Percentiles rank a stretch among this genome's conserved stretches.
phyloP scores from a whole-genome alignment of 305 asterid species.

The Striga hermonthica region DNA sequence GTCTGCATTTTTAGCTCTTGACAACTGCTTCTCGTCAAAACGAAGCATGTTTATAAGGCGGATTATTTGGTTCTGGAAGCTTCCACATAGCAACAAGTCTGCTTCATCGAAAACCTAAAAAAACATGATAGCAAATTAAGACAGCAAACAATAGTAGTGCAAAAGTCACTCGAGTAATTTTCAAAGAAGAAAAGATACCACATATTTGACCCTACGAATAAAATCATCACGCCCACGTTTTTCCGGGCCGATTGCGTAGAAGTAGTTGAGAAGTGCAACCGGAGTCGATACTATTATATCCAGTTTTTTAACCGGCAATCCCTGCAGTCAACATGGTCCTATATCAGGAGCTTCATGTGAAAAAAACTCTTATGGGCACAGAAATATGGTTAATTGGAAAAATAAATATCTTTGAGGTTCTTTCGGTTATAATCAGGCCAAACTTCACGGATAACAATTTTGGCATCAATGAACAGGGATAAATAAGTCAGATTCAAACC shows the following conservation, averaged over 20 bases:
- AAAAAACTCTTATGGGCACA: background rate
- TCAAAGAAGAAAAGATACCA: slow-evolving; percentile 48
- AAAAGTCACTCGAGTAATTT: slow-evolving; percentile 14
- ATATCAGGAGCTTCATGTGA: slow-evolving; percentile 12
- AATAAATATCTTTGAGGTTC: background rate
- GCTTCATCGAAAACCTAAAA: slow-evolving; percentile 95
- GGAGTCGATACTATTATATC: slow-evolving; percentile 89
- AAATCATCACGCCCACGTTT: slow-evolving; percentile 49
- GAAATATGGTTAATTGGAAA: background rate
- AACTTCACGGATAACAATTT: background rate
- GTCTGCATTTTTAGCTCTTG: slow-evolving; percentile 43
- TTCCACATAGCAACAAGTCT: slow-evolving; percentile 90
- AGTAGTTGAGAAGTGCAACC: slow-evolving; percentile 79
- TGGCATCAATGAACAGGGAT: slow-evolving; percentile 18
- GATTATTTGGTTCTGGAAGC: slow-evolving; percentile 92
- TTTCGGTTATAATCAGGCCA: background rate
- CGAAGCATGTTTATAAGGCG: slow-evolving; percentile 90
- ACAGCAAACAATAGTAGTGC: background rate
- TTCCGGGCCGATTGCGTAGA: slow-evolving; percentile 69
- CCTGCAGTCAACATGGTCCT: slow-evolving; percentile 47
- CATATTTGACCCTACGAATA: slow-evolving; percentile 66
- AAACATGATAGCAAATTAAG: background rate
- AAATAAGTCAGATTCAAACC: slow-evolving; percentile 41
- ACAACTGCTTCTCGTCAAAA: slow-evolving; percentile 87
- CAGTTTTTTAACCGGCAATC: slow-evolving; percentile 67